Conservation (phyloP, 139 green algal species). For the Zygnema circumcarinatum region DNA sequence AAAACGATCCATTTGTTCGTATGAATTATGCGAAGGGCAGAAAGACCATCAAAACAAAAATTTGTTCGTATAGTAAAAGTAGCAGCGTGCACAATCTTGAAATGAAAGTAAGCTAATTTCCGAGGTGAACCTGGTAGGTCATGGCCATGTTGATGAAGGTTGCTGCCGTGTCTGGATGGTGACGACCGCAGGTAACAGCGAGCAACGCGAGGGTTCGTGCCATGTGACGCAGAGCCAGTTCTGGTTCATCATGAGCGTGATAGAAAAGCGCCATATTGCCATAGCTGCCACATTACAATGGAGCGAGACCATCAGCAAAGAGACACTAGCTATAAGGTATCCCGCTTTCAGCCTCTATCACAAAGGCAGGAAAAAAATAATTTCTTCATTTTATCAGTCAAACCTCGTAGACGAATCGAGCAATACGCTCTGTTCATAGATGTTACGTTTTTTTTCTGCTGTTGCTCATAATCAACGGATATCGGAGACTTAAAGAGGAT, state of each 20-base stretch:
- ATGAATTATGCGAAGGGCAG: not conserved
- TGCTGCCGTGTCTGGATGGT: slow-evolving; percentile 60
- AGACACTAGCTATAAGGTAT: not conserved
- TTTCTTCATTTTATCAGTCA: not conserved
- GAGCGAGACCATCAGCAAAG: not conserved
- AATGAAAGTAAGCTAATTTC: not conserved
- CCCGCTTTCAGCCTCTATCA: no score
- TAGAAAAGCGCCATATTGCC: slow-evolving; percentile 68
- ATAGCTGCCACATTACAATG: slow-evolving; percentile 62
- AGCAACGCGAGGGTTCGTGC: slow-evolving; percentile 56
- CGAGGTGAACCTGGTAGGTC: slow-evolving; percentile 63
- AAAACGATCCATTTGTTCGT: not conserved
- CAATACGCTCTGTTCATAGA: no score
- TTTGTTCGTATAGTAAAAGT: no score
- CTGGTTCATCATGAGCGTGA: slow-evolving; percentile 38
- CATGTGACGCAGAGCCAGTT: slow-evolving; percentile 57
- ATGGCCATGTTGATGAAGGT: slow-evolving; percentile 69
- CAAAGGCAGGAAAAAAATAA: no score
- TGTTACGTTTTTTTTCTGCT: no score
- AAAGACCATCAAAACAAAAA: no score
- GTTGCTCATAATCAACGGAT: no score
- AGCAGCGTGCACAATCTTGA: no score
- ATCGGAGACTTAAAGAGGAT: no score
- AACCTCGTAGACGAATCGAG: not conserved
- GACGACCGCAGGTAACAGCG: slow-evolving; percentile 14